Base-by-base conservation (phyloP, 1,284 basidiomycete genomes). In the Tilletia setariae region DNA sequence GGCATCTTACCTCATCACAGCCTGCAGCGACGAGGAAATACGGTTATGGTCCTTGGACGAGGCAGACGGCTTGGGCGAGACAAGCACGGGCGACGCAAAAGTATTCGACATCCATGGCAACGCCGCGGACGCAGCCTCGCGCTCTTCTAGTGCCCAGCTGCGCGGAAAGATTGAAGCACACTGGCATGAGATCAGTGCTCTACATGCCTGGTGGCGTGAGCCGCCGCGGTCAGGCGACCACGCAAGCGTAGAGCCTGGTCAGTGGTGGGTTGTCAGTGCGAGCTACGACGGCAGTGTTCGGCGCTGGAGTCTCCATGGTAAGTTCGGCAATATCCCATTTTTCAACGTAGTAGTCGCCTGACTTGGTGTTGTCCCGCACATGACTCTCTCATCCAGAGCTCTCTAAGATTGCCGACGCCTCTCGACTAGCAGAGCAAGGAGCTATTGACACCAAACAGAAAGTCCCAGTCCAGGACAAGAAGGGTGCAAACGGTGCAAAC, bases 211-310 rank as follows among this genome's bases (percentile, higher is more conserved):
- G 70, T 35, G 65, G 16, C 70, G 70, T 43, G 30, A 16, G 1
- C 35, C 28, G 2, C 66, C 68, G 9, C 63, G 1, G 32, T 51
- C n/a, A 35, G 46, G 11, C 9, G 16, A 68, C 2, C 51, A 49
- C 0, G 67, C 69, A 1, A 9, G 11, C 0, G 16, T 61, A 1
- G 51, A 23, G 0, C 19, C 2, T 0, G 4, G 4, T 0, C 67
- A 72, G 51, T 42, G 65, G 25, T 79, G 73, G 72, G 51, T 79
- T 23, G 64, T 78, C 7, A 72, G 75, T 0, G 68, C 74, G 1
- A 64, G 67, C 3, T 65, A 77, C 6, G 78, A 79, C 66, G 78
- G 76, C 13, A 74, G 73, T 2, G 62, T 79, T 1, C 72, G 78
- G 1, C 63, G 78, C 1, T 79, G 73, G 70, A 28, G 67, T 2